These are phyloP conservation scores for Cyphellophora europaea DNA, from an alignment of 2,329 filamentous ascomycete genomes.

Conservation along the genomic window DNA sequence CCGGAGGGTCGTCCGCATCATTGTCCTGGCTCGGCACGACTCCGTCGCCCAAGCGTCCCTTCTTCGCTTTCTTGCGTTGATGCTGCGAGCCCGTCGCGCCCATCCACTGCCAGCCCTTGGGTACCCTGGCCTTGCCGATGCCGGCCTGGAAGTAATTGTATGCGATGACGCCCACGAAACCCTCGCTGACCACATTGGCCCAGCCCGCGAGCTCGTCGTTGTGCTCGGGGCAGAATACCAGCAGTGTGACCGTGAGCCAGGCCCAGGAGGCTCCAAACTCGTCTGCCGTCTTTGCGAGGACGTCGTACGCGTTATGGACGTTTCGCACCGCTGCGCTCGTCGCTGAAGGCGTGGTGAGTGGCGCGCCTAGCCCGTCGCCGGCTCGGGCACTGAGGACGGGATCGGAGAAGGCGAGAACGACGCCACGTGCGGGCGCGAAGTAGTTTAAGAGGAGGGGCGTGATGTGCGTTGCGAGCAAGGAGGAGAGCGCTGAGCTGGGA, in stretches of 20 bases:
- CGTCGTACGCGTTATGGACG: constrained; percentile 27
- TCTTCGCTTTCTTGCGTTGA: constrained; percentile 17
- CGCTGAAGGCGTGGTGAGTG: constrained; percentile 21
- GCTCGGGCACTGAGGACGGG: constrained; percentile 15
- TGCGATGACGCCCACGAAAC: constrained; percentile 79
- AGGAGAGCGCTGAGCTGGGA: constrained; percentile 44
- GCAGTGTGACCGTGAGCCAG: constrained; percentile 80
- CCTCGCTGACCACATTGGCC: constrained; percentile 64
- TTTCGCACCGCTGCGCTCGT: constrained; percentile 7
- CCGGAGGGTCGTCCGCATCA: constrained; percentile 32
- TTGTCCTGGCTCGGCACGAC: constrained; percentile 28
- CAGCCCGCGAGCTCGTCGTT: constrained; percentile 69
- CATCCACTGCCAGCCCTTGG: constrained; percentile 71
- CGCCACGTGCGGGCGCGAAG: constrained; percentile 48
- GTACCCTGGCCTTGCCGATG: constrained; percentile 68
- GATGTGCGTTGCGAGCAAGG: constrained; percentile 51
- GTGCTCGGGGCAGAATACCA: constrained; percentile 68
- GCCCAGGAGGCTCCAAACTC: constrained; percentile 82
- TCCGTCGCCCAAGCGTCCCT: constrained; percentile 19
- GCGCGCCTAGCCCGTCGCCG: constrained; percentile 30
- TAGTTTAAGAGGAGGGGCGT: constrained; percentile 56
- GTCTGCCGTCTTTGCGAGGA: constrained; percentile 44
- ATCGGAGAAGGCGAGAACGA: constrained; percentile 24
- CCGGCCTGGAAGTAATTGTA: constrained; percentile 89
- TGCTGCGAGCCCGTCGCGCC: constrained; percentile 34